These are phyloP conservation scores for Populus hybrid DNA, from an alignment of 441 rosid species.

Conservation along the genomic window DNA sequence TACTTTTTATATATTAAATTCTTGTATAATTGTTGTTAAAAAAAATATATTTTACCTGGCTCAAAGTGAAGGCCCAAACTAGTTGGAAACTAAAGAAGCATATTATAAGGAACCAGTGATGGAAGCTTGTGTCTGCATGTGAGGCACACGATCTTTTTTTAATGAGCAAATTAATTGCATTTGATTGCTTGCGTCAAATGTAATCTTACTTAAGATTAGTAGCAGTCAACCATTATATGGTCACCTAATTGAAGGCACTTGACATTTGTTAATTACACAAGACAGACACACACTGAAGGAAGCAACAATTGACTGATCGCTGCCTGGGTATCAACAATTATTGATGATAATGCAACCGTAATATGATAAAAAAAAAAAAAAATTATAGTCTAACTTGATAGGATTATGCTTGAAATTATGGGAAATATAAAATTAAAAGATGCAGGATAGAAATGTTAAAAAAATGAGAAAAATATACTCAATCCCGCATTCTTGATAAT, in stretches of 20 bases:
- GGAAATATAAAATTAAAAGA: not conserved
- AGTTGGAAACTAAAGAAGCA: not conserved
- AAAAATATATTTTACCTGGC: too few species aligned
- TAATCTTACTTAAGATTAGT: not conserved
- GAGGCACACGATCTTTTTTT: constrained; percentile 5
- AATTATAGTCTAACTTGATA: too few species aligned
- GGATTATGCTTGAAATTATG: not conserved
- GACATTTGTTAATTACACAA: not conserved
- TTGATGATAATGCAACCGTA: not conserved
- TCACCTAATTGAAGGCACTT: constrained; percentile 16
- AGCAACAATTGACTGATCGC: not conserved
- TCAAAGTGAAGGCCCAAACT: not conserved
- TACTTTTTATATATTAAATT: too few species aligned
- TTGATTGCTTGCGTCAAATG: not conserved
- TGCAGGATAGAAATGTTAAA: not conserved
- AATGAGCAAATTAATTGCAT: not conserved
- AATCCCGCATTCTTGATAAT: too few species aligned
- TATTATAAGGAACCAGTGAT: not conserved
- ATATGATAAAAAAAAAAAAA: too few species aligned
- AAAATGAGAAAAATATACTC: not conserved
- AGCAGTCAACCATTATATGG: not conserved
- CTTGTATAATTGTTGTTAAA: too few species aligned
- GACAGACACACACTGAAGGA: not conserved
- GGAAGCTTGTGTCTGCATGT: constrained; percentile 9
- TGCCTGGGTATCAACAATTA: not conserved